These are phyloP conservation scores for Arthrobotrys musiformis DNA, from an alignment of 2,329 filamentous ascomycete genomes.

Conservation along the genomic window DNA sequence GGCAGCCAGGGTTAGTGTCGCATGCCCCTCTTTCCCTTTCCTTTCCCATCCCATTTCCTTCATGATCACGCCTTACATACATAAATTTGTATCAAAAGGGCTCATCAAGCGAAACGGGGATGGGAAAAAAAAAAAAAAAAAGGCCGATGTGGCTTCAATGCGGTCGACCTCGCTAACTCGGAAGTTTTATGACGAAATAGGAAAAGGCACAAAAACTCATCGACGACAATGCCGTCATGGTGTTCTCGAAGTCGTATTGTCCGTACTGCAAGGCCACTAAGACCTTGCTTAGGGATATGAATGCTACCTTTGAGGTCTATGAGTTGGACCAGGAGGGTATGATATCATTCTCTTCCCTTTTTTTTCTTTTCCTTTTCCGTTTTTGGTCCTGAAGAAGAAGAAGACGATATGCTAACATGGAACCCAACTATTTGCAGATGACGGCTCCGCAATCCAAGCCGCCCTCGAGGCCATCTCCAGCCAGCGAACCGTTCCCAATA, in stretches of 20 bases:
- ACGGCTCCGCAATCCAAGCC: slow-evolving; percentile 83
- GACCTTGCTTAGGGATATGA: slow-evolving; percentile 74
- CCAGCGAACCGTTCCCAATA: slow-evolving; percentile 93
- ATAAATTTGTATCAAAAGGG: background rate
- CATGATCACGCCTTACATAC: background rate
- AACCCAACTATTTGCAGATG: slow-evolving; percentile 68
- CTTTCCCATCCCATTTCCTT: too few species aligned
- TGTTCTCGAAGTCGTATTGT: slow-evolving; percentile 98
- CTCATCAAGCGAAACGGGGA: background rate
- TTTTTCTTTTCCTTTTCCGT: background rate
- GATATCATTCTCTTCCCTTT: slow-evolving; percentile 61
- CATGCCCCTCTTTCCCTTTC: background rate
- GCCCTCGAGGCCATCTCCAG: slow-evolving; percentile 81
- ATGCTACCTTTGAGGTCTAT: slow-evolving; percentile 77
- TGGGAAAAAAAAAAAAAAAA: background rate
- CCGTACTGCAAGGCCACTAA: slow-evolving; percentile 89
- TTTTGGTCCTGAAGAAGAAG: too few species aligned
- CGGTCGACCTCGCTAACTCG: slow-evolving; percentile 1
- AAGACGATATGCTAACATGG: background rate
- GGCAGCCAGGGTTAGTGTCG: slow-evolving; percentile 34
- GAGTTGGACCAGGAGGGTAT: slow-evolving; percentile 87
- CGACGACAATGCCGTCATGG: slow-evolving; percentile 66
- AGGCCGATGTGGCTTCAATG: background rate
- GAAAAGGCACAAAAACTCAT: slow-evolving; percentile 39
- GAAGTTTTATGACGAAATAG: slow-evolving; percentile 17